Evolutionary conservation across 257 asterid species (phyloP).

Genomic region (Solanum dulcamara): DNA sequence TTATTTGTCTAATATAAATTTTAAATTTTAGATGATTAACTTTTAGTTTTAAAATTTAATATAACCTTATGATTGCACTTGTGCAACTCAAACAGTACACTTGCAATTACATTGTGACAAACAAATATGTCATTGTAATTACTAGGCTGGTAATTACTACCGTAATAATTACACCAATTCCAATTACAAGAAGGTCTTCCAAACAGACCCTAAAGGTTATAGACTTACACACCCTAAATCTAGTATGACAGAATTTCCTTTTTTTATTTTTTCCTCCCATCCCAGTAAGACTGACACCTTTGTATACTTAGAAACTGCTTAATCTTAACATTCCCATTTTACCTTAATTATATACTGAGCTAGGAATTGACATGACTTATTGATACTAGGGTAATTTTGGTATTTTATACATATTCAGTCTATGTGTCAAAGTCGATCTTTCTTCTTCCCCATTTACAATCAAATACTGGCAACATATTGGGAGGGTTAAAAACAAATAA

Average conservation of each 20-base stretch:
- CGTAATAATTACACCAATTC: too few relatives aligned
- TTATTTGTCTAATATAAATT: too few relatives aligned
- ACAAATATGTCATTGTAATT: too few relatives aligned
- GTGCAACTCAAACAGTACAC: too few relatives aligned
- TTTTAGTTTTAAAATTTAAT: too few relatives aligned
- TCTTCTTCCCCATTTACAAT: background rate
- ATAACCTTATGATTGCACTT: too few relatives aligned
- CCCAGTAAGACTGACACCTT: background rate
- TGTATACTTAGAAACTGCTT: background rate
- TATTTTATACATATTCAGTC: background rate
- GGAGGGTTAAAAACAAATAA: background rate
- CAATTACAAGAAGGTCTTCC: too few relatives aligned
- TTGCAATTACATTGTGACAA: too few relatives aligned
- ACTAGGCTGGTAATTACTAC: too few relatives aligned
- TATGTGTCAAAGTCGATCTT: background rate
- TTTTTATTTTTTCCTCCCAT: background rate
- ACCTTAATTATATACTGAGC: background rate
- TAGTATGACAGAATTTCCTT: background rate
- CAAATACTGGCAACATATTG: background rate
- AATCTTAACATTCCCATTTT: background rate
- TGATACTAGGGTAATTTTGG: background rate
- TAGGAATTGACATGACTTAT: background rate
- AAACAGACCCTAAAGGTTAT: too few relatives aligned
- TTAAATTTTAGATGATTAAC: too few relatives aligned
- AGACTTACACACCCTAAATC: background rate